Evolutionary conservation across 2,329 filamentous ascomycete genomes (phyloP), one percentile per base, ranked within the genome.

Genomic region (Verticillium albo-atrum): DNA sequence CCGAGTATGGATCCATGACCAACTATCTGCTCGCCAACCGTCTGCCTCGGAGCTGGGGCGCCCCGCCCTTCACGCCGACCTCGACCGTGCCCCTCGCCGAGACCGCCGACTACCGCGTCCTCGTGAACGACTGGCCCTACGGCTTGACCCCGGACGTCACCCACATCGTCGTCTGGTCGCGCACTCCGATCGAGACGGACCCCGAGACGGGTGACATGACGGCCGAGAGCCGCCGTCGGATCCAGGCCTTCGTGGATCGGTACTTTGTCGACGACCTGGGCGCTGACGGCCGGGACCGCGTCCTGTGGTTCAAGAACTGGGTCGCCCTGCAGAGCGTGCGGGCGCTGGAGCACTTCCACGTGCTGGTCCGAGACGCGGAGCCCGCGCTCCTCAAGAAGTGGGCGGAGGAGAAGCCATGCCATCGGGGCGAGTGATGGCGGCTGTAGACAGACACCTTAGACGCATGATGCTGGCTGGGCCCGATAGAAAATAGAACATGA

Each of bases 241-340:
- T 96, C 37, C 81, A 86, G 54, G 78, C 79, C 10, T 97, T 91
- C 71, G 87, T 97, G 32, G 74, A 84, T 64, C 80, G 77, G 63
- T 88, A 82, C 17, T 97, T 97, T 70, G 77, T 83, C 34, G 77
- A 82, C n/a, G 75, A 73, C 30, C 75, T 90, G 14, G 81, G 80
- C 0, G 71, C 73, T 0, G 76, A 73, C 3, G 81, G 80, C n/a
- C 73, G 75, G 59, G 74, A 79, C 6, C 77, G 75, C 55, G 84
- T 89, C 52, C 71, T 92, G 62, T 98, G 92, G 92, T 97, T 97
- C 77, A 96, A 94, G 82, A 97, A 97, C 68, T 97, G 92, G 92
- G 87, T 86, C 61, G 86, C 87, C 27, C 76, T 97, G 70, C 96
- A 97, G 78, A 96, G 91, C 67, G 89, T 97, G 50, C 86, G 93